These are phyloP conservation scores for Trichophyton benhamiae DNA, from an alignment of 2,329 filamentous ascomycete species.

Conservation along the genomic window DNA sequence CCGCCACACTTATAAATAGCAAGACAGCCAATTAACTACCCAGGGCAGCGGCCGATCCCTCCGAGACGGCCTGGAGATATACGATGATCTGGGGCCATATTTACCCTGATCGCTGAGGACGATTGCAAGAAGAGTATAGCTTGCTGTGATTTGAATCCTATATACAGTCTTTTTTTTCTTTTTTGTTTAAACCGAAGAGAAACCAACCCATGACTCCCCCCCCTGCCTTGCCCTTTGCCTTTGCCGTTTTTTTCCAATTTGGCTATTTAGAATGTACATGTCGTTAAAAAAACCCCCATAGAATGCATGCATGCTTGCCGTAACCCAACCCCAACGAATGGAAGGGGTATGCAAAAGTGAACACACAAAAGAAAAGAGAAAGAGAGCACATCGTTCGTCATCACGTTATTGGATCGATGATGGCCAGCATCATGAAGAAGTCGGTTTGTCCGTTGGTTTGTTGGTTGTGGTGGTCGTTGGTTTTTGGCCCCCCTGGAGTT, in stretches of 20 bases:
- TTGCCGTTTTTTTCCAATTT: not conserved
- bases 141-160: not conserved
- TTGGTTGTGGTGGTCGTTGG: not conserved
- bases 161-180: not conserved
- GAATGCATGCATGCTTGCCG: not conserved
- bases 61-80: too few species aligned
- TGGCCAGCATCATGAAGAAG: not conserved
- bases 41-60: too few species aligned
- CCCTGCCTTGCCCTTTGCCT: not conserved
- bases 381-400: not conserved
- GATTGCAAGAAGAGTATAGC: too few species aligned
- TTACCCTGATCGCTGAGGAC: too few species aligned
- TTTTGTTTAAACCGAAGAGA: not conserved
- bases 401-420: not conserved
- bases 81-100: too few species aligned
- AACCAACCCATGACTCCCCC: not conserved
- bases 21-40: not conserved
- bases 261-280: too few species aligned
- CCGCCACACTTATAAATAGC: too few species aligned
- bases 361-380: not conserved
- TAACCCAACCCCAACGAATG: not conserved
- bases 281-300: not conserved
- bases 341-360: not conserved
- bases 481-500: not conserved
- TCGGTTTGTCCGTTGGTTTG: too few species aligned